These are phyloP conservation scores for Daldinia eschscholtzii DNA, from an alignment of 2,329 filamentous ascomycete species.

Conservation along the genomic window DNA sequence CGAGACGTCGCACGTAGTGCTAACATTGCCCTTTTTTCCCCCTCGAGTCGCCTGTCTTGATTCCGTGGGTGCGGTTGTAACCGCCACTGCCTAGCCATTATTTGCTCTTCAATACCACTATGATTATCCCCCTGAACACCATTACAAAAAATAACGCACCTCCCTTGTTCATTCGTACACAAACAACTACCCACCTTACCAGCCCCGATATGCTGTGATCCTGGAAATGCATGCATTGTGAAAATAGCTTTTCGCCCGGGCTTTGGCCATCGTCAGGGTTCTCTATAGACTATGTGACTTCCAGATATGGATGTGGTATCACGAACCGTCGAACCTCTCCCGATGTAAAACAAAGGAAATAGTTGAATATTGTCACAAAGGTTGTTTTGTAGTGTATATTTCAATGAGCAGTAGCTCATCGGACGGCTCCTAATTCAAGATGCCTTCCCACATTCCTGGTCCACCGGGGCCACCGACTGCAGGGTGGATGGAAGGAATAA, in stretches of 20 bases:
- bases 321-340: constrained; percentile 47
- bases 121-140: constrained; percentile 51
- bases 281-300: constrained; percentile 53
- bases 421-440: constrained; percentile 62
- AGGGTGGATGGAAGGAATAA: constrained; percentile 62
- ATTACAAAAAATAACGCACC: constrained; percentile 39
- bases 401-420: constrained; percentile 42
- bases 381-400: constrained; percentile 37
- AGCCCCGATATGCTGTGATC: constrained; percentile 54
- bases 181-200: constrained; percentile 47
- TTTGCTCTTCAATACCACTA: constrained; percentile 36
- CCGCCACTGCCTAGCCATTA: constrained; percentile 37
- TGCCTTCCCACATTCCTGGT: constrained; percentile 76
- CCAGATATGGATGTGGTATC: constrained; percentile 52
- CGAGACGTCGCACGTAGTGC: constrained; percentile 34
- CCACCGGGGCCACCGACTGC: constrained; percentile 65
- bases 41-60: constrained; percentile 29
- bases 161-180: constrained; percentile 51
- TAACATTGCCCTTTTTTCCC: constrained; percentile 32
- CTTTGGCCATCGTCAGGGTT: constrained; percentile 53
- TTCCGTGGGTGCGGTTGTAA: constrained; percentile 22
- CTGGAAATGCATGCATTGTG: constrained; percentile 58
- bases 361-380: constrained; percentile 51
- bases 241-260: constrained; percentile 58
- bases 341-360: constrained; percentile 52